Conservation (phyloP, 2,329 filamentous ascomycete species). For the Metarhizium humberi region DNA sequence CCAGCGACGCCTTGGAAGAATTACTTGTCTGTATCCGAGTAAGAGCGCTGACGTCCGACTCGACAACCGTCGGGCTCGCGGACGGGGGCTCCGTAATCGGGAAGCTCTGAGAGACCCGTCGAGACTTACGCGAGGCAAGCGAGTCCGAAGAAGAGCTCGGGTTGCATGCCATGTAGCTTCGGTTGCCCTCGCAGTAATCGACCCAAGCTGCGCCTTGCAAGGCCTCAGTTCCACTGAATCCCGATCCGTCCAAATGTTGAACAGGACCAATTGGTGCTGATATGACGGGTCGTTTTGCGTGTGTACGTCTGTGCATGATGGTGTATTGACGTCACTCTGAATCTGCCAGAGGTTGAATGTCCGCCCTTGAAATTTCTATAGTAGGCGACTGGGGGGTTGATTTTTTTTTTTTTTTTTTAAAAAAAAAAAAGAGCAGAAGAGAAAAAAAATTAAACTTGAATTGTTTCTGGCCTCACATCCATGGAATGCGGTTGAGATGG, state of each 20-base stretch:
- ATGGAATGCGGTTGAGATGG: background rate
- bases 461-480: background rate
- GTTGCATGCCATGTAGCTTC: no score
- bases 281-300: slow-evolving; percentile 18
- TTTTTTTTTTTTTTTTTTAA: no score
- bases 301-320: slow-evolving; percentile 9
- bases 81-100: slow-evolving; percentile 13
- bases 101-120: slow-evolving; percentile 23
- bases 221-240: no score
- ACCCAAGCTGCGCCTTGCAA: no score
- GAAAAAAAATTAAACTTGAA: background rate
- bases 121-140: slow-evolving; percentile 1
- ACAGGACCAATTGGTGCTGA: slow-evolving; percentile 28
- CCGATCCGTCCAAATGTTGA: slow-evolving; percentile 24
- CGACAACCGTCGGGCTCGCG: slow-evolving; percentile 20
- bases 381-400: background rate
- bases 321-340: background rate
- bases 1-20: background rate
- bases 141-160: background rate
- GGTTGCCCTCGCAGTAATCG: no score
- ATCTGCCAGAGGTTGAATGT: background rate
- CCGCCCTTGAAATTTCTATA: background rate
- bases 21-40: background rate
- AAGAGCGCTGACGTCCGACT: slow-evolving; percentile 17
- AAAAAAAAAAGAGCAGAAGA: background rate